phyloP scores from a whole-genome alignment of 208 protist species.

The Wallacemonas sp. region DNA sequence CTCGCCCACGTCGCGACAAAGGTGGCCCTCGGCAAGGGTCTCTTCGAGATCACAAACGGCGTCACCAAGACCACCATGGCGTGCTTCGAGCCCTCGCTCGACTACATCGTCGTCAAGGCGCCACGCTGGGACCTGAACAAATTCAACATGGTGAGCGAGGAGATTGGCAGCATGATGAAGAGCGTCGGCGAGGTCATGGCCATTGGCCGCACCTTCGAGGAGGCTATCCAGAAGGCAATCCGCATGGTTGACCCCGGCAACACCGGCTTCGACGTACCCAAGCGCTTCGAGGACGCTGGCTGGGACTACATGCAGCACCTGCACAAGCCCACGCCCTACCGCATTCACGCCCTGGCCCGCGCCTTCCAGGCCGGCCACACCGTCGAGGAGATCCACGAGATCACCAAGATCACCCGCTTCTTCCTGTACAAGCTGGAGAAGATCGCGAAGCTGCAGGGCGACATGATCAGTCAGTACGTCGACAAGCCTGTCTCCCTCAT shows the following conservation, averaged over 20 bases:
- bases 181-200: constrained; percentile 98
- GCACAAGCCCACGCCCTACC: constrained; percentile 67
- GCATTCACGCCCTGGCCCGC: constrained; percentile 83
- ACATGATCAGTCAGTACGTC: constrained; percentile 31
- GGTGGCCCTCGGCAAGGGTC: constrained; percentile 94
- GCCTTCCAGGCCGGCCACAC: constrained; percentile 78
- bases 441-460: constrained; percentile 62
- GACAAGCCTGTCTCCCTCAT: constrained; percentile 35
- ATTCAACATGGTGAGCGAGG: constrained; percentile 93
- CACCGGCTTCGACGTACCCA: constrained; percentile 85
- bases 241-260: constrained; percentile 93
- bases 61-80: constrained; percentile 95
- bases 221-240: constrained; percentile 97
- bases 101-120: constrained; percentile 97
- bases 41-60: constrained; percentile 92
- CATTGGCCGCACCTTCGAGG: constrained; percentile 98
- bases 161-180: constrained; percentile 97
- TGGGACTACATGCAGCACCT: constrained; percentile 88
- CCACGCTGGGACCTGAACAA: constrained; percentile 96
- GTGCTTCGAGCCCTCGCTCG: constrained; percentile 97
- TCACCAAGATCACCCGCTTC: constrained; percentile 96
- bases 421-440: constrained; percentile 96
- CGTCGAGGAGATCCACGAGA: constrained; percentile 88
- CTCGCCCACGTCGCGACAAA: constrained; percentile 98
- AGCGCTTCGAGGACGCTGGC: constrained; percentile 40